Conservation (phyloP, 371 early-diverging fungal species). For the Mucor irregularis region DNA sequence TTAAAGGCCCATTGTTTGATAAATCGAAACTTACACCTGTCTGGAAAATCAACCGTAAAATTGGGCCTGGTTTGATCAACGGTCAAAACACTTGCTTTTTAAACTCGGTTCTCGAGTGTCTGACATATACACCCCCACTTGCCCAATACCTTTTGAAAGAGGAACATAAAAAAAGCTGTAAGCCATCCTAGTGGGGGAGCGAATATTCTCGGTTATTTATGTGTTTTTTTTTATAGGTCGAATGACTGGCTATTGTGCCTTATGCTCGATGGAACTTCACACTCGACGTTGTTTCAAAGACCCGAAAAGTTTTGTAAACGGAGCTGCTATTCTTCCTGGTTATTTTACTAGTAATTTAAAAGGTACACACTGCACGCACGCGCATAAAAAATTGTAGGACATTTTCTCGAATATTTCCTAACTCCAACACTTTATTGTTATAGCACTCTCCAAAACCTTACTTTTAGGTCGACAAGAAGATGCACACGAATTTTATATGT, state of each 20-base stretch:
- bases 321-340: slow-evolving; percentile 65
- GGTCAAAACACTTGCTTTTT: slow-evolving; percentile 96
- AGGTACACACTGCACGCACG: slow-evolving; percentile 39
- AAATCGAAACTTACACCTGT: slow-evolving; percentile 25
- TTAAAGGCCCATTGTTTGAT: slow-evolving; percentile 15
- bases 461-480: slow-evolving; percentile 87
- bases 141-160: slow-evolving; percentile 70
- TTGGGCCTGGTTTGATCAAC: slow-evolving; percentile 85
- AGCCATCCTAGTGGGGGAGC: too few species aligned
- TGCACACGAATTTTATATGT: slow-evolving; percentile 86
- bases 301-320: slow-evolving; percentile 36
- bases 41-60: slow-evolving; percentile 59
- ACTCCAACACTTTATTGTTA: neutral
- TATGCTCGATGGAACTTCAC: slow-evolving; percentile 64
- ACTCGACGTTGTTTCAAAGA: slow-evolving; percentile 47
- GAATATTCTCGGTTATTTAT: neutral
- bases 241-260: slow-evolving; percentile 56
- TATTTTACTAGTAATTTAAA: slow-evolving; percentile 68
- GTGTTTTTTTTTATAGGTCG: slow-evolving; percentile 4
- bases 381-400: neutral
- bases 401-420: too few species aligned
- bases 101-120: slow-evolving; percentile 91
- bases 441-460: slow-evolving; percentile 75
- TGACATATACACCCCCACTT: slow-evolving; percentile 86
- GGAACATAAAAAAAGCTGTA: slow-evolving; percentile 53